Conservation (phyloP, 208 protist genomes). For the Trypanosoma cruzi region DNA sequence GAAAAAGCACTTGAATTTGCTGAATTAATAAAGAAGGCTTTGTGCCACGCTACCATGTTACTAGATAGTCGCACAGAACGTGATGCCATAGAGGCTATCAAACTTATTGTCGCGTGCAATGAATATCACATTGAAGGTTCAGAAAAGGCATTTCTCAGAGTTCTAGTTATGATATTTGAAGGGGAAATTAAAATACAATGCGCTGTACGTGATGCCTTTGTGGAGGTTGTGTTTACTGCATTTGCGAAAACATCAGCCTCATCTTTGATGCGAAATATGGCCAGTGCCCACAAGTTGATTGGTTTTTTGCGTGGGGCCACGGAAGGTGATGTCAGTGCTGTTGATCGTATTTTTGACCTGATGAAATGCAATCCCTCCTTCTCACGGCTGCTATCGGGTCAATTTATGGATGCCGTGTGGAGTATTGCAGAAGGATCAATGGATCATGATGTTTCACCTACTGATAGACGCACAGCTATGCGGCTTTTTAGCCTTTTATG, state of each 20-base stretch:
- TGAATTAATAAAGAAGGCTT: conserved; percentile 60
- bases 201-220: conserved; percentile 89
- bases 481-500: conserved; percentile 86
- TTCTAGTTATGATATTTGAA: conserved; percentile 89
- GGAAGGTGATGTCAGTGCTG: conserved; percentile 87
- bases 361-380: conserved; percentile 64
- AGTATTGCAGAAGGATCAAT: conserved; percentile 80
- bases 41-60: conserved; percentile 62
- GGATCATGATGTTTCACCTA: conserved; percentile 46
- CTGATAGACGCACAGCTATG: conserved; percentile 85
- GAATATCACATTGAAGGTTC: conserved; percentile 74
- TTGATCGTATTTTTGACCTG: conserved; percentile 80
- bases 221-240: conserved; percentile 80
- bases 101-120: conserved; percentile 83
- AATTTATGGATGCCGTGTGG: conserved; percentile 89
- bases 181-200: conserved; percentile 88
- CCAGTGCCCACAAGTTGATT: conserved; percentile 84
- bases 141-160: conserved; percentile 67
- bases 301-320: conserved; percentile 56
- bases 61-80: conserved; percentile 87
- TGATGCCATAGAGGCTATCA: conserved; percentile 88
- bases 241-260: conserved; percentile 66
- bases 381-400: conserved; percentile 55
- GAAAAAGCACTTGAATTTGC: conserved; percentile 75
- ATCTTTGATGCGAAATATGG: conserved; percentile 49